Base-by-base conservation (phyloP, 345 rosid genomes). In the Linum lewisii region DNA sequence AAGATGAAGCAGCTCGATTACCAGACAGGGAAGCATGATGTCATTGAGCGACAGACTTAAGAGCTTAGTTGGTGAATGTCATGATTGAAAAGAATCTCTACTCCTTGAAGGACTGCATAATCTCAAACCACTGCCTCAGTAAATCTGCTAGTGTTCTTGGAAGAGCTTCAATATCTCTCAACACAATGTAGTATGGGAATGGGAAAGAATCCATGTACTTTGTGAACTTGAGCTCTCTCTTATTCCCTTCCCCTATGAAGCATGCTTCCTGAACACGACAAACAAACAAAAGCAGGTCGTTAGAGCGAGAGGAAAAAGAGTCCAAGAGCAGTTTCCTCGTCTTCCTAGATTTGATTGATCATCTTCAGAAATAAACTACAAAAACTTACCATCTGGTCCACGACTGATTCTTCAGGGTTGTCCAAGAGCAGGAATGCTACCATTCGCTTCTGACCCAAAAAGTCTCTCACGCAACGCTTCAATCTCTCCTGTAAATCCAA, bases 111-210 rank as follows among this genome's bases (percentile, higher is more conserved):
- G 58, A 67, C 72, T 85, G 95, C 97, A 87, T 87, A 51, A 93
- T 75, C 84, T 93, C 99, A 15, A 93, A 89, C 99, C 97, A 93
- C 99, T 89, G 85, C 71, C 97, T 89, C 67, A 84, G 32, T 52
- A 93, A 65, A 77, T 93, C 87, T 21, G 89, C 92, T 6, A 93
- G 90, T 16, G 90, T 87, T 73, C 81, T 82, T 0, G 95, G 99
- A 51, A 93, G 88, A 10, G 91, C 88, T 72, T 93, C 85, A 1
- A 82, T 80, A 63, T 89, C 82, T 76, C 79, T 81, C 78, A 93
- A 71, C 36, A 93, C 84, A 47, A 89, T 81, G 57, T 89, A 82
- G 66, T 77, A 93, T 2, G 96, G 96, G 79, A 89, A 93, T 20
- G 99, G 99, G 66, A 93, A 93, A 14, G 95, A 89, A 72, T 93